Evolutionary conservation across 2,329 filamentous ascomycete genomes (phyloP), one percentile per base, ranked within the genome.

Genomic region (Allantophomopsis cytisporea): DNA sequence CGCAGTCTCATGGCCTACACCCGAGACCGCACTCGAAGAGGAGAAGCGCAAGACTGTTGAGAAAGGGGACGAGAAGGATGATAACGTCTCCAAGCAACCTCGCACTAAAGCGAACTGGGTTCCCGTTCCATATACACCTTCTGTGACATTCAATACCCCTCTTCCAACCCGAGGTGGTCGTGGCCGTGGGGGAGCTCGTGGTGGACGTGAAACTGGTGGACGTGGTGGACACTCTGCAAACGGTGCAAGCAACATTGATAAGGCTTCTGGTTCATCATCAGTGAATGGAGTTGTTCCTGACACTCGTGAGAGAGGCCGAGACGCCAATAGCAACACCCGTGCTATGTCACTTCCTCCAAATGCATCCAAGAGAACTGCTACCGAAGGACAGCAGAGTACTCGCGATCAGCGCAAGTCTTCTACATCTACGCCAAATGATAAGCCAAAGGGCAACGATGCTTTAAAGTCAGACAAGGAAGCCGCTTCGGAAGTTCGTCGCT

Each of bases 1-100:
- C 58, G 71, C 84, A 37, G 66, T 76, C 39, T 78, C 78, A 15
- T 98, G 91, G 91, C 91, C 91, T 13, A 96, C 89, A 2, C 87
- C 87, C 1, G 85, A 94, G 50, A 79, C 70, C 37, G 81, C 79
- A 2, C 75, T 80, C 39, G 77, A 80, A 37, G 86, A 91, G 49
- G 74, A 83, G 45, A 84, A 83, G 61, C 79, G 80, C 53, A 87
- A 85, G 58, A 61, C 68, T 2, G 67, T 75, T 39, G 70, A 79
- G 40, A 85, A 85, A 58, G 68, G 69, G 11, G 69, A 76, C 35
- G 80, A 83, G 47, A 63, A 60, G 34, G 70, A 77, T 45, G 76
- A 71, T 50, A 68, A 54, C 50, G 58, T 49, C 50, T 62, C 43
- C 50, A 73, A 65, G 59, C 79, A 70, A 49, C 58, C 65, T 12